Evolutionary conservation across 805 yeast genomes (phyloP), one percentile per base, ranked within the genome.

Genomic region (Starmerella bombicola): DNA sequence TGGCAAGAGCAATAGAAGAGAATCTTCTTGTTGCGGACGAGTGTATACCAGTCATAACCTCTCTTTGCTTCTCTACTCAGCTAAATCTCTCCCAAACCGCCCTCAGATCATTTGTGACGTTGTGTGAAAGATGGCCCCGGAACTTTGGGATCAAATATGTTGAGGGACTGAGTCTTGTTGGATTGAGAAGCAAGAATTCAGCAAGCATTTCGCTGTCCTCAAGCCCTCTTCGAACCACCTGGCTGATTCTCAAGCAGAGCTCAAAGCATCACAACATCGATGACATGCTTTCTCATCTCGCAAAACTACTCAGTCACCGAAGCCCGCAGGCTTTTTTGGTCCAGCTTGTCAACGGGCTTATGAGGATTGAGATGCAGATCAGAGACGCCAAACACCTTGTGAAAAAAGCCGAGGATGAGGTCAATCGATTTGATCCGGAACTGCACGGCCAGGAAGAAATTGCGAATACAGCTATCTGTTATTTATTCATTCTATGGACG

Each of bases 401-500:
- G 17, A 15, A 8, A 17, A 3, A 7, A 9, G 29, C 34, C 9
- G 43, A 43, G 29, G 43, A 37, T 15, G 22, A 17, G 15, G 37
- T 41, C 10, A 19, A 10, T 33, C 36, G 19, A 26, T 44, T 35
- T 38, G 41, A 40, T 29, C 38, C 43, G 9, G n/a, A n/a, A 3
- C 20, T 24, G 3, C 33, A 39, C 16, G 30, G 12, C 4, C 31
- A 29, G 18, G 28, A 30, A 2, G 37, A 25, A 3, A 30, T 15
- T 5, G 32, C 35, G 4, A 24, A 35, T 19, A 29, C 33, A 36
- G 25, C 37, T 15, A 23, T 44, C 2, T 33, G 38, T 8, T 30
- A 40, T 16, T 33, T 41, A 13, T 41, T 47, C 20, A 34, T 35
- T 21, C 33, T 41, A 18, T 47, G 50, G 50, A 25, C 44, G n/a